Evolutionary conservation across 352 stramenopile species (phyloP).

Genomic region (Halophytophthora polymorphica): DNA sequence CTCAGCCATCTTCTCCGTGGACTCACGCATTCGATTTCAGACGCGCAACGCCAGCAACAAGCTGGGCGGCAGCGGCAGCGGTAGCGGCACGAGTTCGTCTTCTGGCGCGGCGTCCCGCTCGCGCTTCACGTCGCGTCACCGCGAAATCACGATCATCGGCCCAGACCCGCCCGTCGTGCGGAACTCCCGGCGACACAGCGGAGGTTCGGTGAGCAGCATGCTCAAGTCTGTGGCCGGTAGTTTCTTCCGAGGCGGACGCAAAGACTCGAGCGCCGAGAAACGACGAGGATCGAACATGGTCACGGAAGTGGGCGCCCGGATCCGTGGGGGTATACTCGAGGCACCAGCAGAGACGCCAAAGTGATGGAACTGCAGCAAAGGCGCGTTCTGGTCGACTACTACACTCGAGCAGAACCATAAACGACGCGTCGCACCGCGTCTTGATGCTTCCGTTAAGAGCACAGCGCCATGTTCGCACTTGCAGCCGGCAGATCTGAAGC

Average conservation of each 20-base stretch:
- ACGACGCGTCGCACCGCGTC: too few species aligned
- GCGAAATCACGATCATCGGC: constrained; percentile 3
- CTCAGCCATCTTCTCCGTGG: constrained; percentile 65
- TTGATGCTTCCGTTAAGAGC: too few species aligned
- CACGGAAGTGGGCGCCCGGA: constrained; percentile 34
- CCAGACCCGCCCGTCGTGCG: not conserved
- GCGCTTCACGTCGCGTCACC: constrained; percentile 11
- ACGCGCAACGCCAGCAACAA: constrained; percentile 32
- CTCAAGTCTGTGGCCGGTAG: constrained; percentile 51
- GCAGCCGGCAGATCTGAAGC: too few species aligned
- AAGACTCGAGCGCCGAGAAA: constrained; percentile 28
- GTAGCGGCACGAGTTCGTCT: too few species aligned
- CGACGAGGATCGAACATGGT: constrained; percentile 42
- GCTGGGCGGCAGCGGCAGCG: constrained; percentile 30
- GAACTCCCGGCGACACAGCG: constrained; percentile 43
- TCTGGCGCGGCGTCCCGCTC: constrained; percentile 22
- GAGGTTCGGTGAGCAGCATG: constrained; percentile 55
- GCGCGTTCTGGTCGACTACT: too few species aligned
- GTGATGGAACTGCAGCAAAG: constrained; percentile 4
- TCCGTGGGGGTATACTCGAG: constrained; percentile 11
- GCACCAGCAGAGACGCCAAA: constrained; percentile 1
- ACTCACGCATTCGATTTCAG: constrained; percentile 40
- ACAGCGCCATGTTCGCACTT: too few species aligned
- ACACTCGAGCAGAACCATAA: too few species aligned
- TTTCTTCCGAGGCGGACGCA: constrained; percentile 38